These are phyloP conservation scores for Boletus sensibilis DNA, from an alignment of 768 basidiomycete species.

Conservation along the genomic window DNA sequence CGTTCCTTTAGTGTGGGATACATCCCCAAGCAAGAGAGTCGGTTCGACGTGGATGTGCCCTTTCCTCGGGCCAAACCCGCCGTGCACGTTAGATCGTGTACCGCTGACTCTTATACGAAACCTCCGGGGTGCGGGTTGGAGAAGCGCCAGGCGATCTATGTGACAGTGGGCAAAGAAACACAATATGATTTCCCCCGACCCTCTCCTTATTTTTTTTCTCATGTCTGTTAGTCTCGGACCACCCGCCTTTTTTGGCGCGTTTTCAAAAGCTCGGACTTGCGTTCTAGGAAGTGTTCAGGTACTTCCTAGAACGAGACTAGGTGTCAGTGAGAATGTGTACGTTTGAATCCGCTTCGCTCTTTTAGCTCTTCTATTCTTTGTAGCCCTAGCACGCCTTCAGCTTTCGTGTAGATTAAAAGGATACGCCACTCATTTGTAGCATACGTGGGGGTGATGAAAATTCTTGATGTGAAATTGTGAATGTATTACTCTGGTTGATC, in stretches of 20 bases:
- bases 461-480: neutral
- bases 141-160: slow-evolving; percentile 36
- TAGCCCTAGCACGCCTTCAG: slow-evolving; percentile 19
- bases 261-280: no score
- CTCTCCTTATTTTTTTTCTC: neutral
- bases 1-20: slow-evolving; percentile 9
- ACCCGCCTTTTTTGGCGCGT: neutral
- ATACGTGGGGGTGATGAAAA: neutral
- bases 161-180: slow-evolving; percentile 46
- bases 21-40: neutral
- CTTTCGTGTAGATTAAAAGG: slow-evolving; percentile 1
- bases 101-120: neutral
- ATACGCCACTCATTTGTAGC: slow-evolving; percentile 9
- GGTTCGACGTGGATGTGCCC: neutral
- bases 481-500: neutral
- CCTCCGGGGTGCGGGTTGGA: neutral
- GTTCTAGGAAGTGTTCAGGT: neutral
- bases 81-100: neutral
- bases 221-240: neutral
- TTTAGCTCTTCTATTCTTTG: slow-evolving; percentile 6
- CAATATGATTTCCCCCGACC: neutral
- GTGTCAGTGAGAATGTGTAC: no score
- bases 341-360: neutral
- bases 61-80: neutral
- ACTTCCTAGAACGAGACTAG: neutral